Conservation (phyloP, 805 yeast genomes). For the Yarrowia osloensis region DNA sequence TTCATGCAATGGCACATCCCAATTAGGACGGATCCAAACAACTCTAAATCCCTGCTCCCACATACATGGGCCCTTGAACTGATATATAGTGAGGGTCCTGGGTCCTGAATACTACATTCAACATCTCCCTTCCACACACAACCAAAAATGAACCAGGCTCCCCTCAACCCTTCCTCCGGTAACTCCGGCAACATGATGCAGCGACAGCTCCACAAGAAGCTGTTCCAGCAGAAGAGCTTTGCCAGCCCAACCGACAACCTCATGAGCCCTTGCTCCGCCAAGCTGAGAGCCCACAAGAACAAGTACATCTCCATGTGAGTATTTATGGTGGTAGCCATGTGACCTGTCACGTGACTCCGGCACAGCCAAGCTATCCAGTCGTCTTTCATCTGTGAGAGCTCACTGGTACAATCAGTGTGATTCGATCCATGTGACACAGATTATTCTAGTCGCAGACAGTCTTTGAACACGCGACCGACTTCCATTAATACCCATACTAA, state of each 20-base stretch:
- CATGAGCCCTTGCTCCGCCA: constrained; percentile 61
- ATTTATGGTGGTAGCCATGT: background rate
- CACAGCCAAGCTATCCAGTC: too few species aligned
- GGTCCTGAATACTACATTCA: background rate
- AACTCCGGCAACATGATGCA: constrained; percentile 29
- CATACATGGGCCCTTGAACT: background rate
- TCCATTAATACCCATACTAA: background rate
- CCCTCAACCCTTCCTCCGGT: constrained; percentile 26
- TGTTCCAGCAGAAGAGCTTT: constrained; percentile 36
- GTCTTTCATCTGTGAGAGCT: too few species aligned
- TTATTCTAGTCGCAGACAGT: too few species aligned
- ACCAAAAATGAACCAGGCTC: constrained; percentile 21
- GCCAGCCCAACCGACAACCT: constrained; percentile 62
- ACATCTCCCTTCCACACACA: background rate
- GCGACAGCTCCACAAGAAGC: constrained; percentile 28
- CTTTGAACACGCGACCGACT: too few species aligned
- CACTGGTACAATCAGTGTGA: too few species aligned
- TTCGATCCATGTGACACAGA: too few species aligned
- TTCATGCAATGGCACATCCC: background rate
- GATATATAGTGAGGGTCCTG: constrained; percentile 9
- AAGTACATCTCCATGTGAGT: constrained; percentile 46
- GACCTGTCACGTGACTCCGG: too few species aligned
- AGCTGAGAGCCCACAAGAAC: constrained; percentile 53
- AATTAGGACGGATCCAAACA: constrained; percentile 1
- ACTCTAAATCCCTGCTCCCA: constrained; percentile 1